A percentile compares a stretch with the other conserved stretches of the same genome.
Conservation (phyloP, 306 rosid species). For the peach (Prunus persica) region DNA sequence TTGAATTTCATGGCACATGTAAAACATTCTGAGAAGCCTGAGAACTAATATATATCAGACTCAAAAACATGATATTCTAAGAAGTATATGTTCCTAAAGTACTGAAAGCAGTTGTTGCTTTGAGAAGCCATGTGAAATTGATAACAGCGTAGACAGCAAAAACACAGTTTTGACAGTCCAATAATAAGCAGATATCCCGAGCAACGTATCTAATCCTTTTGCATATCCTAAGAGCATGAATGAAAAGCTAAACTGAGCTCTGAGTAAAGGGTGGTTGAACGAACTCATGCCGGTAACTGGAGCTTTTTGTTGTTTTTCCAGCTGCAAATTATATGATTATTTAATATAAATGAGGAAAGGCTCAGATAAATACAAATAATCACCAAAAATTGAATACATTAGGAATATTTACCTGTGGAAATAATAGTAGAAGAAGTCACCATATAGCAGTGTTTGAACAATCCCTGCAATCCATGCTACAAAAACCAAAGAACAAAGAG, state of each 20-base stretch:
- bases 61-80: neutral
- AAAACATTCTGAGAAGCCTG: neutral
- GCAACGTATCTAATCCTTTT: neutral
- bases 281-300: slow-evolving; percentile 74
- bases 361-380: slow-evolving; percentile 3
- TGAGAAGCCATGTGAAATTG: slow-evolving; percentile 7
- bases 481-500: slow-evolving; percentile 13
- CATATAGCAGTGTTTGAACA: slow-evolving; percentile 81
- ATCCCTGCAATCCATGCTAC: slow-evolving; percentile 91
- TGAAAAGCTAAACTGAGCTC: neutral
- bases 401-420: slow-evolving; percentile 59
- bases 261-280: neutral
- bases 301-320: slow-evolving; percentile 90
- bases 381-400: neutral
- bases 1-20: neutral
- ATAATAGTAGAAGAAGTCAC: slow-evolving; percentile 89
- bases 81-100: slow-evolving; percentile 15
- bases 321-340: slow-evolving; percentile 37
- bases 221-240: neutral
- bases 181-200: neutral
- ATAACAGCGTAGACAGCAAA: neutral
- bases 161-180: neutral
- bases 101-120: slow-evolving; percentile 11
- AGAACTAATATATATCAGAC: neutral
- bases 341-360: slow-evolving; percentile 11